Conservation (phyloP, 2,329 filamentous ascomycete species). For the Trichocomaceae sp. region DNA sequence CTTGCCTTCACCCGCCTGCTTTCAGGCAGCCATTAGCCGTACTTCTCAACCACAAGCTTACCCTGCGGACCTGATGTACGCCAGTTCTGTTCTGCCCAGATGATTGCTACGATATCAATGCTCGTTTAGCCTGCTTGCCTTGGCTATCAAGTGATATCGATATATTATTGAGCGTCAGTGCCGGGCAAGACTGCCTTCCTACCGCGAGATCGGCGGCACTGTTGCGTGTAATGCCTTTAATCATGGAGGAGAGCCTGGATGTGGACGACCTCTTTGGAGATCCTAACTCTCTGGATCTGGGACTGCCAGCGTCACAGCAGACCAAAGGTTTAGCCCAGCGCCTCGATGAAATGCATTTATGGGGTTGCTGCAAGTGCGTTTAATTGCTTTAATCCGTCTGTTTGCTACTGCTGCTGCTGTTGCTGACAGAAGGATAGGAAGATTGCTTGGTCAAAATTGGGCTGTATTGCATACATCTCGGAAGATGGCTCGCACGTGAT, state of each 20-base stretch:
- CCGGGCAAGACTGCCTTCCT: neutral
- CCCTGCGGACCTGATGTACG: neutral
- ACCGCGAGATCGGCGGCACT: neutral
- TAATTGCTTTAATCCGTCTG: neutral
- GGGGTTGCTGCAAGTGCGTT: slow-evolving; percentile 75
- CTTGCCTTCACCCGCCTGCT: no score
- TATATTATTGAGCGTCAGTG: neutral
- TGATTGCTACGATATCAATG: neutral
- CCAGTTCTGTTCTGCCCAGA: neutral
- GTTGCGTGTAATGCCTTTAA: slow-evolving; percentile 40
- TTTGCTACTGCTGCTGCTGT: neutral
- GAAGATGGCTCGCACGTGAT: slow-evolving; percentile 64
- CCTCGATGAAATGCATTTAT: slow-evolving; percentile 67
- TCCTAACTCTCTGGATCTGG: slow-evolving; percentile 51
- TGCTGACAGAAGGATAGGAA: slow-evolving; percentile 48
- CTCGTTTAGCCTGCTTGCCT: neutral
- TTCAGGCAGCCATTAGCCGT: neutral
- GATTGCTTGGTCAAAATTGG: slow-evolving; percentile 80
- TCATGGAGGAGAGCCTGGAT: slow-evolving; percentile 51
- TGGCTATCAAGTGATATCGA: neutral
- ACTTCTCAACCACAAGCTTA: neutral
- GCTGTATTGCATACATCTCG: slow-evolving; percentile 76
- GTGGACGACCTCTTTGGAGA: slow-evolving; percentile 73
- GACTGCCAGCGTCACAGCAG: slow-evolving; percentile 47
- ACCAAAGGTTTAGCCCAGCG: slow-evolving; percentile 64